Evolutionary conservation across 495 filamentous ascomycete species (phyloP).

Genomic region (Durotheca rogersii): DNA sequence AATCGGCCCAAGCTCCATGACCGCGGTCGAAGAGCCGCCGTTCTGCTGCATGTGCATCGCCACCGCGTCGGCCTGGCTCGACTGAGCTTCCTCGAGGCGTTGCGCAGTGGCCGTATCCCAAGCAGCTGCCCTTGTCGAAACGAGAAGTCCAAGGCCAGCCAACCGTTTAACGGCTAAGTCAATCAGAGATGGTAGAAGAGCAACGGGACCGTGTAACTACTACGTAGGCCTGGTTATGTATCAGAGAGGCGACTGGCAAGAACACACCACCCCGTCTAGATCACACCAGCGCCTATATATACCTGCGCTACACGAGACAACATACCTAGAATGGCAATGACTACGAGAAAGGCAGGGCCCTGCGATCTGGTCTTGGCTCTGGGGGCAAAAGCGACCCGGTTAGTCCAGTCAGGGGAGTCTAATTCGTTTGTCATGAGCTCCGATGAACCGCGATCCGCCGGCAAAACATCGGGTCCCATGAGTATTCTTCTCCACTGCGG

Average conservation of each 20-base stretch:
- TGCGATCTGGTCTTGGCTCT: not conserved
- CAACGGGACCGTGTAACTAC: not conserved
- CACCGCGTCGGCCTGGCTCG: conserved; percentile 6
- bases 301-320: not conserved
- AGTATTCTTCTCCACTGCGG: not conserved
- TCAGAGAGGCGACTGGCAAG: not conserved
- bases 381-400: no score
- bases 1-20: conserved; percentile 25
- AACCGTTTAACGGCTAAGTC: not conserved
- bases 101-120: not conserved
- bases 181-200: not conserved
- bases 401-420: no score
- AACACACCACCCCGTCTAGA: not conserved
- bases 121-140: no score
- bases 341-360: not conserved
- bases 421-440: no score
- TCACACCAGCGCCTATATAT: not conserved
- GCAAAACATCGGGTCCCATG: conserved; percentile 26
- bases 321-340: not conserved
- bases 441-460: no score
- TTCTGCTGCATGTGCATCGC: conserved; percentile 19
- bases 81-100: not conserved
- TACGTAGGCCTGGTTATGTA: not conserved
- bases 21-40: conserved; percentile 27
- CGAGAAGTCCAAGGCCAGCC: not conserved